A percentile compares a stretch with the other conserved stretches of the same genome.
Evolutionary conservation across 495 filamentous ascomycete species (phyloP).

Genomic region (Clohesyomyces aquaticus): DNA sequence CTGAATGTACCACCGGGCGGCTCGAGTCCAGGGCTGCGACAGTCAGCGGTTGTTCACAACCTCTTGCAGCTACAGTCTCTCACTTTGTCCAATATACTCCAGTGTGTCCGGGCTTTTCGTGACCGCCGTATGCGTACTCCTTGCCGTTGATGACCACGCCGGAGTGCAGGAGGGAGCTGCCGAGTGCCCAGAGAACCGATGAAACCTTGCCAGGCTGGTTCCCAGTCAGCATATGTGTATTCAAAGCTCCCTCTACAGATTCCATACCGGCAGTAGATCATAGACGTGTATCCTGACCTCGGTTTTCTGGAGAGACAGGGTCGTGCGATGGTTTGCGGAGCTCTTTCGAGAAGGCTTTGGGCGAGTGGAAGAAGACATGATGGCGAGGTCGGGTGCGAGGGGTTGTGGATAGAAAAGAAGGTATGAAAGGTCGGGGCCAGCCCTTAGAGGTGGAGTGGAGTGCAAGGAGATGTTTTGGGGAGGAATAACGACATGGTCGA

Average conservation of each 20-base stretch:
- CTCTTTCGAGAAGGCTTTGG: constrained; percentile 40
- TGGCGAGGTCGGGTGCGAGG: not conserved
- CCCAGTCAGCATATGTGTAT: no score
- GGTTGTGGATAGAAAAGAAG: not conserved
- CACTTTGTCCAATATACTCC: constrained; percentile 76
- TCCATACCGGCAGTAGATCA: constrained; percentile 69
- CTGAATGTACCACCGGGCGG: constrained; percentile 76
- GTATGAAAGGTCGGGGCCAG: not conserved
- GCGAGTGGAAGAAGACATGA: constrained; percentile 36
- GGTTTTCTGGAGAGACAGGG: constrained; percentile 65
- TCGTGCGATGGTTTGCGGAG: constrained; percentile 54
- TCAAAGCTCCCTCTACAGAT: no score
- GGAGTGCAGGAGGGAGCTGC: constrained; percentile 73
- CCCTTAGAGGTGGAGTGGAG: not conserved
- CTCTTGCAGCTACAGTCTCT: not conserved
- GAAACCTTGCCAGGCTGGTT: constrained; percentile 68
- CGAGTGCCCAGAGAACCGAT: constrained; percentile 70
- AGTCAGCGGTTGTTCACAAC: not conserved
- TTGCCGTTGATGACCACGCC: constrained; percentile 74
- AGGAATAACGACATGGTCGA: constrained; percentile 12
- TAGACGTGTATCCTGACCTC: constrained; percentile 80
- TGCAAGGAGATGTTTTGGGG: not conserved
- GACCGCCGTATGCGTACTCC: constrained; percentile 85
- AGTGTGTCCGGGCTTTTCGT: constrained; percentile 65
- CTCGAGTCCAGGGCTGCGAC: constrained; percentile 56